Evolutionary conservation across 2,329 filamentous ascomycete species (phyloP).

Genomic region (Pyrenochaeta sp.): DNA sequence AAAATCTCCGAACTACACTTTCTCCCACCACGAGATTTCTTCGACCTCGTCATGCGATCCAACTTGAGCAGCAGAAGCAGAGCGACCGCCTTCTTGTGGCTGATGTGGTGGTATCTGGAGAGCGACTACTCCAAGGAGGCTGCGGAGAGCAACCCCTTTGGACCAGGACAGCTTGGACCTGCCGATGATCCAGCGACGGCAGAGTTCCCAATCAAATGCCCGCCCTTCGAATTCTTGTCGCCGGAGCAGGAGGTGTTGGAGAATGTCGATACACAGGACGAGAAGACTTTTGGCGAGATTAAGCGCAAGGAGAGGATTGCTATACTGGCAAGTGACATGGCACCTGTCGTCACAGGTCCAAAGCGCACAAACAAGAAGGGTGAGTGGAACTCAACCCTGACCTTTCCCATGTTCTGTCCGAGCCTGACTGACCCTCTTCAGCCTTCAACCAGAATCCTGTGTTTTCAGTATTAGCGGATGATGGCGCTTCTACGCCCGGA

Average conservation of each 20-base stretch:
- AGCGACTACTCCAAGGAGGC: constrained; percentile 92
- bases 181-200: constrained; percentile 49
- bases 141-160: constrained; percentile 90
- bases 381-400: constrained; percentile 21
- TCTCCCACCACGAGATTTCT: constrained; percentile 84
- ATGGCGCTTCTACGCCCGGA: constrained; percentile 51
- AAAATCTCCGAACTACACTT: constrained; percentile 96
- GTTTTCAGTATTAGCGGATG: constrained; percentile 51
- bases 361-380: constrained; percentile 61
- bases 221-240: constrained; percentile 70
- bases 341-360: constrained; percentile 66
- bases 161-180: constrained; percentile 58
- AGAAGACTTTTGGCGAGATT: constrained; percentile 73
- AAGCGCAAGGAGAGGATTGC: constrained; percentile 77
- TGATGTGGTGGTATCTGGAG: constrained; percentile 99
- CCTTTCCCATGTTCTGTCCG: neutral
- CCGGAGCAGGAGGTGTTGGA: constrained; percentile 71
- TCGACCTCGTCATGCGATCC: constrained; percentile 93
- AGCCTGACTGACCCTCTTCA: constrained; percentile 21
- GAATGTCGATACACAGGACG: constrained; percentile 77
- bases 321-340: constrained; percentile 79
- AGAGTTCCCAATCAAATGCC: constrained; percentile 65
- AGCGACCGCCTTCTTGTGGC: constrained; percentile 90
- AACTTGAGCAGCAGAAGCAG: constrained; percentile 83
- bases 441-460: constrained; percentile 53